Conservation (phyloP, 345 rosid species). For the Arabidopsis suecica region DNA sequence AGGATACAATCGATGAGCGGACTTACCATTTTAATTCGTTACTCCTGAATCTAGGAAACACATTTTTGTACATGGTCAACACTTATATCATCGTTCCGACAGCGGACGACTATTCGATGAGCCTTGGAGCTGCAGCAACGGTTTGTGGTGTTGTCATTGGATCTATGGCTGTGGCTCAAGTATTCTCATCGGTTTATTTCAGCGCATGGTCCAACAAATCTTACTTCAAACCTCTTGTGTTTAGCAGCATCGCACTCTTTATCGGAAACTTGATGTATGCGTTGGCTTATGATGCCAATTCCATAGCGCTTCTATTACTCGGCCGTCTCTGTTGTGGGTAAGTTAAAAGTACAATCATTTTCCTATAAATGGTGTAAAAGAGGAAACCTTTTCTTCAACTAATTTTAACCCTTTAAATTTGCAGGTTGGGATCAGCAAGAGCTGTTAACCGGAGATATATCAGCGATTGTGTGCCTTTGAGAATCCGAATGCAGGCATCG, state of each 20-base stretch:
- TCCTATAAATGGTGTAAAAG: background rate
- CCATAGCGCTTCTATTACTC: slow-evolving; percentile 69
- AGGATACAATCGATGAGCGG: slow-evolving; percentile 71
- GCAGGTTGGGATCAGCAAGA: slow-evolving; percentile 98
- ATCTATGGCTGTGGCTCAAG: slow-evolving; percentile 99
- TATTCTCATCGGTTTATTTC: slow-evolving; percentile 95
- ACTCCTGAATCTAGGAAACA: slow-evolving; percentile 78
- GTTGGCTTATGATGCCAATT: slow-evolving; percentile 83
- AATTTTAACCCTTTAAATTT: slow-evolving; percentile 32
- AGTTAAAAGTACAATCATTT: slow-evolving; percentile 36
- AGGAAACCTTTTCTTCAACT: slow-evolving; percentile 2
- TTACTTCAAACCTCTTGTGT: slow-evolving; percentile 93
- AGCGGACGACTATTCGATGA: slow-evolving; percentile 89
- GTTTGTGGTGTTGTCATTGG: slow-evolving; percentile 99
- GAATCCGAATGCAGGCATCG: slow-evolving; percentile 94
- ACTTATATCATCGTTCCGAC: slow-evolving; percentile 95
- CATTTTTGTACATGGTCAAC: slow-evolving; percentile 96
- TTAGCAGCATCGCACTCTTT: slow-evolving; percentile 85
- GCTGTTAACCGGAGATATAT: slow-evolving; percentile 98
- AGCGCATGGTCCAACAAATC: slow-evolving; percentile 99
- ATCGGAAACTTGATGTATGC: slow-evolving; percentile 90
- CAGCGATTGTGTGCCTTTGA: slow-evolving; percentile 94
- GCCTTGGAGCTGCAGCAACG: slow-evolving; percentile 98
- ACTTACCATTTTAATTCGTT: slow-evolving; percentile 89
- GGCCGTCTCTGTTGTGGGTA: slow-evolving; percentile 99